Base-by-base conservation (phyloP, 1,139 yeast species). In the Lodderomyces metapsilosis region DNA sequence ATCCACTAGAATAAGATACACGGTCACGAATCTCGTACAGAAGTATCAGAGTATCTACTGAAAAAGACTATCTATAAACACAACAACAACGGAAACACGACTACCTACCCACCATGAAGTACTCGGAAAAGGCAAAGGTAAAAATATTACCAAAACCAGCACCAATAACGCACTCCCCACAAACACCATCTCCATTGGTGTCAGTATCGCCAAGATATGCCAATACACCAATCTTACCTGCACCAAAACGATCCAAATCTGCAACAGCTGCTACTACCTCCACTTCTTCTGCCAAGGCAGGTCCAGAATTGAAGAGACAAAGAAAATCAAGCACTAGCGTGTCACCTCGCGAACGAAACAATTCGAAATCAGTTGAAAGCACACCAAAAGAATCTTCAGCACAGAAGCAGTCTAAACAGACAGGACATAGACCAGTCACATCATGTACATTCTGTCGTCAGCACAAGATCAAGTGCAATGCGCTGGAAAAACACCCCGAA, bases 391-490 rank as follows among this genome's bases (percentile, higher is more conserved):
- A n/a, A 5, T 12, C 38, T 21, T 15, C 35, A 5, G 27, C 43
- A 15, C 40, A 42, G 30, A 37, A 38, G 25, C 24, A 36, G 15
- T n/a, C 47, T 25, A 68, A 67, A 47, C 68, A 63, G 37, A 59
- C 71, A 0, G 74, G 75, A 11, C 91, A 84, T 54, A 68, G 96
- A 42, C 96, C 96, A 0, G 95, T 89, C 2, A 86, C 96, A 0
- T 85, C 95, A 3, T 91, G 98, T 58, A 87, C 96, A 0, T 94
- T 88, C 56, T 91, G 98, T 59, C 80, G 97, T 41, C 97, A 91
- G 58, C 97, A 89, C 59, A 91, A 91, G 62, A 88, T 89, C 63
- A 86, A 85, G 56, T 91, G 98, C 64, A 88, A 91, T 57, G 97
- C 97, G 0, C 78, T 88, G 3, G 92, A 86, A 20, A 81, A 84